Percentiles rank a stretch among this genome's conserved stretches.
phyloP scores from a whole-genome alignment of 768 basidiomycete genomes.

The Krasilnikovozyma curviuscula region DNA sequence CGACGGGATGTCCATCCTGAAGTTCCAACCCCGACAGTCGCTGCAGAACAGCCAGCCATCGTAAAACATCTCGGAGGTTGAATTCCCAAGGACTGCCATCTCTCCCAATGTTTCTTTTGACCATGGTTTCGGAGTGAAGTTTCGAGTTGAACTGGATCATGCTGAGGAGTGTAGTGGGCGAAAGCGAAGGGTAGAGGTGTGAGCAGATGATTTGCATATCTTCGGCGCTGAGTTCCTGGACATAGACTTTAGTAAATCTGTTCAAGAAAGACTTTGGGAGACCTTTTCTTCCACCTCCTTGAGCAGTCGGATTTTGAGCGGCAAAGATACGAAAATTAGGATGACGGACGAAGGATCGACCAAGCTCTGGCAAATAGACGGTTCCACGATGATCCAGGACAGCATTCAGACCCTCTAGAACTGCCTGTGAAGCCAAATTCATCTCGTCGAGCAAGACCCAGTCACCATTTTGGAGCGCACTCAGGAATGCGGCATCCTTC shows the following conservation, averaged over 20 bases:
- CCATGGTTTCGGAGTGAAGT: constrained; percentile 47
- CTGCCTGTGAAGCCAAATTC: constrained; percentile 31
- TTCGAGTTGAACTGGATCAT: constrained; percentile 71
- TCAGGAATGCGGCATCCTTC: constrained; percentile 91
- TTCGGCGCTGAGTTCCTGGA: constrained; percentile 57
- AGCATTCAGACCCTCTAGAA: constrained; percentile 91
- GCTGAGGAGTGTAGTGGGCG: constrained; percentile 35
- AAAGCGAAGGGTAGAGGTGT: constrained; percentile 46
- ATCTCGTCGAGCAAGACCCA: constrained; percentile 91
- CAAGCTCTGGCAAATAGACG: constrained; percentile 86
- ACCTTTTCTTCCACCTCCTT: constrained; percentile 93
- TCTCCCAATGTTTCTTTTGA: constrained; percentile 51
- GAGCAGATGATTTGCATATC: constrained; percentile 65
- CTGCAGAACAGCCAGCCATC: constrained; percentile 25
- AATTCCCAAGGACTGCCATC: constrained; percentile 47
- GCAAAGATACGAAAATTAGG: constrained; percentile 93
- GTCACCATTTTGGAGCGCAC: constrained; percentile 78
- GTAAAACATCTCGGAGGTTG: constrained; percentile 16
- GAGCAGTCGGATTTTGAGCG: constrained; percentile 86
- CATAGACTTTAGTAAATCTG: constrained; percentile 91
- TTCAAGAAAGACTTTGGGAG: constrained; percentile 94
- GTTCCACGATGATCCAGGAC: constrained; percentile 86
- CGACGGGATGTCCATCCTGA: constrained; percentile 34
- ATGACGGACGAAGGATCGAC: constrained; percentile 67
- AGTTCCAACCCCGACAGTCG: constrained; percentile 6